Conservation (phyloP, 352 stramenopile species). For the Vaucheria bursata region DNA sequence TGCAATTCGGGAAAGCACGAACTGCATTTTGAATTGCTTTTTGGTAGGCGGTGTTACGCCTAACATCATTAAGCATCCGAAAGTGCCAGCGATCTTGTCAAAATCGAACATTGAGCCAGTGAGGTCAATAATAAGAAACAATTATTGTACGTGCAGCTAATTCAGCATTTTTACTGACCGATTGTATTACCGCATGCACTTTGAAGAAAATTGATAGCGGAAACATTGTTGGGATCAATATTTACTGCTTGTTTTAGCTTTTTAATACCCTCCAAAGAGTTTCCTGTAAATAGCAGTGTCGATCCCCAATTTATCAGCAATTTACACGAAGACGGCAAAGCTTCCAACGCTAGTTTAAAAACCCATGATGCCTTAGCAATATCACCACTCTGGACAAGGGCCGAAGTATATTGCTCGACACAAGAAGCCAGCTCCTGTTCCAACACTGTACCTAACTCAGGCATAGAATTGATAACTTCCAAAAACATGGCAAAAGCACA, state of each 20-base stretch:
- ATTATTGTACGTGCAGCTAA: not conserved
- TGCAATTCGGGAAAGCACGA: not conserved
- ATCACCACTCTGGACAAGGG: not conserved
- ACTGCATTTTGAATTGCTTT: slow-evolving; percentile 48
- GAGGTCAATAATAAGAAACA: not conserved
- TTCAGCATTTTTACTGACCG: not conserved
- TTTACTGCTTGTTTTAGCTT: not conserved
- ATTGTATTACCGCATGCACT: slow-evolving; percentile 2
- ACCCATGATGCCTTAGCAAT: slow-evolving; percentile 1
- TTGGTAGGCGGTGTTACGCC: slow-evolving; percentile 52
- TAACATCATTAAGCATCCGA: slow-evolving; percentile 56
- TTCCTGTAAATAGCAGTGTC: not conserved
- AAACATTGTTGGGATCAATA: not conserved
- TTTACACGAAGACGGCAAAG: not conserved
- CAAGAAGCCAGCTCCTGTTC: not conserved
- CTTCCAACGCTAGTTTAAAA: not conserved
- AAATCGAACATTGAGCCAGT: not conserved
- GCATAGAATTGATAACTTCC: not conserved
- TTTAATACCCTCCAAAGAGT: not conserved
- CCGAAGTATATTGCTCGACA: not conserved
- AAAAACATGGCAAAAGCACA: not conserved
- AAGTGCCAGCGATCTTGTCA: slow-evolving; percentile 49
- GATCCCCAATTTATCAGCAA: not conserved
- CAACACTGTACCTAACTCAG: not conserved
- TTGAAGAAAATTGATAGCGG: not conserved